Conservation (phyloP, 1,284 basidiomycete genomes). For the Cryptococcus sp. region DNA sequence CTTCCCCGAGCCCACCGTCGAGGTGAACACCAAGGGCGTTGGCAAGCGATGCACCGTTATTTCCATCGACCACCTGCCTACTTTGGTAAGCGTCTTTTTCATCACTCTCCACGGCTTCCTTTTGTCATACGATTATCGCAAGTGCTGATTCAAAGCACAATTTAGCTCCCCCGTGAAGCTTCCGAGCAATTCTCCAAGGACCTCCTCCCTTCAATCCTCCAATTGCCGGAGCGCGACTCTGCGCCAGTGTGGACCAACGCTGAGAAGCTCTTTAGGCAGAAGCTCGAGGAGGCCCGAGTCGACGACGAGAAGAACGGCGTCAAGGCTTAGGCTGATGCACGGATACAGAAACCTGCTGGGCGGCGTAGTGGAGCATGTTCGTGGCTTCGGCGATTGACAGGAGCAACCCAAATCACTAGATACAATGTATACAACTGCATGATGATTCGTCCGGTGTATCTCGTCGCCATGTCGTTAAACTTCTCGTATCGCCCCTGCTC, state of each 20-base stretch:
- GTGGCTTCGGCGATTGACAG: too few relatives aligned
- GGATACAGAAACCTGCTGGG: too few relatives aligned
- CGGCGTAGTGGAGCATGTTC: too few relatives aligned
- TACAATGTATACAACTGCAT: not conserved
- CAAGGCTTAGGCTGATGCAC: conserved; percentile 29
- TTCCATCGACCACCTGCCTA: conserved; percentile 97
- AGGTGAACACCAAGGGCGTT: conserved; percentile 72
- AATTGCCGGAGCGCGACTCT: conserved; percentile 67
- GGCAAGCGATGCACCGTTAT: conserved; percentile 68
- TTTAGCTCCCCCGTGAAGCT: conserved; percentile 81
- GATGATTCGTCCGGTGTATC: not conserved
- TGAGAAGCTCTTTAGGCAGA: conserved; percentile 79
- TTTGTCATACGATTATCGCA: not conserved
- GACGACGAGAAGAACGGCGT: conserved; percentile 48
- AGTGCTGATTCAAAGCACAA: not conserved
- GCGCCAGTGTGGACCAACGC: conserved; percentile 89
- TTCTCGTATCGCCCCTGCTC: too few relatives aligned
- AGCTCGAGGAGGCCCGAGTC: conserved; percentile 60
- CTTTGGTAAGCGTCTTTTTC: conserved; percentile 59
- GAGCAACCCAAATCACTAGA: too few relatives aligned
- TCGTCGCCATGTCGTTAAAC: not conserved
- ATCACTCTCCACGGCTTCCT: not conserved
- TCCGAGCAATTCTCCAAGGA: conserved; percentile 95
- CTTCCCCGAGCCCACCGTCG: conserved; percentile 89
- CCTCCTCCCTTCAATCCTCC: conserved; percentile 80